A percentile compares a stretch with the other conserved stretches of the same genome.
These are phyloP conservation scores for Lumnitzera littorea DNA, from an alignment of 345 rosid species.

Conservation along the genomic window DNA sequence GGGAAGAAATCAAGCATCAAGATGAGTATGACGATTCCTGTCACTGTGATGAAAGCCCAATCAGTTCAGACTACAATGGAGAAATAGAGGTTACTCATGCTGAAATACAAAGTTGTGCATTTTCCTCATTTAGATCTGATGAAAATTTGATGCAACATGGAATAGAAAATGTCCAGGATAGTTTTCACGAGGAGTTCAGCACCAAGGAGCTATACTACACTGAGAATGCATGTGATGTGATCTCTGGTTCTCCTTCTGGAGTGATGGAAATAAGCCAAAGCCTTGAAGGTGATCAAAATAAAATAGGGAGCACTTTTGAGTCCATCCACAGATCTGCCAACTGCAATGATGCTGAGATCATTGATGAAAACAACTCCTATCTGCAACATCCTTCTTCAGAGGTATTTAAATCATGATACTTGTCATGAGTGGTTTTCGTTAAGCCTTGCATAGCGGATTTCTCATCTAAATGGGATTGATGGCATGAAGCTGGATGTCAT, in stretches of 20 bases:
- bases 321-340: not conserved
- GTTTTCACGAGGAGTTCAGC: not conserved
- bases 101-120: constrained; percentile 22
- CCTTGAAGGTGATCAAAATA: constrained; percentile 4
- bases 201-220: constrained; percentile 17
- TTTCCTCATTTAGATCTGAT: constrained; percentile 19
- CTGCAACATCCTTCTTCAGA: constrained; percentile 18
- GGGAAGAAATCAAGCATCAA: constrained; percentile 15
- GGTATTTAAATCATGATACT: constrained; percentile 19
- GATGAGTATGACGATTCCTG: constrained; percentile 18
- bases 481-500: not conserved
- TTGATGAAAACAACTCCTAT: constrained; percentile 10
- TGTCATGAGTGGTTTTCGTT: not conserved
- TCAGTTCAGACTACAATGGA: constrained; percentile 29
- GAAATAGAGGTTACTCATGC: constrained; percentile 2
- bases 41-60: constrained; percentile 40
- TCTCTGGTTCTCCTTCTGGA: not conserved
- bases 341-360: not conserved
- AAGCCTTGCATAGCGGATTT: too few species aligned
- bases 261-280: constrained; percentile 13
- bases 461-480: not conserved
- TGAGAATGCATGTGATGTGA: constrained; percentile 11
- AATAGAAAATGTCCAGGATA: not conserved
- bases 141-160: not conserved
- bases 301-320: constrained; percentile 6